phyloP scores from a whole-genome alignment of 257 asterid genomes.

The Solanum raphanifolium region DNA sequence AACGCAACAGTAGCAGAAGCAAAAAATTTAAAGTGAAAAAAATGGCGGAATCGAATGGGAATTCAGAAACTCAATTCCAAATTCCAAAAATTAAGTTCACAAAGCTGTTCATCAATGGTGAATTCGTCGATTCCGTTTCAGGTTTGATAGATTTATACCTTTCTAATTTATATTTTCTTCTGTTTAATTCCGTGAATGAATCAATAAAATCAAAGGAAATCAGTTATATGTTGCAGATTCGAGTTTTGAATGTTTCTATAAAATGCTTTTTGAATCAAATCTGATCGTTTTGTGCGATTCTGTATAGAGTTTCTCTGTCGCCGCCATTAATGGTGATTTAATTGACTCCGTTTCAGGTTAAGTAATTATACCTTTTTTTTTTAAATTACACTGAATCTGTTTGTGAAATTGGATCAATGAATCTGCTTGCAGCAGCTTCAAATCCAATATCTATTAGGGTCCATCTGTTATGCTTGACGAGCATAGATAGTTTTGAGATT shows the following conservation, averaged over 20 bases:
- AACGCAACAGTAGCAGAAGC: background rate
- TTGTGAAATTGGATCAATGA: background rate
- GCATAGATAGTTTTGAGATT: background rate
- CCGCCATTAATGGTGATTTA: background rate
- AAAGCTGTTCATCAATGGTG: slow-evolving; percentile 29
- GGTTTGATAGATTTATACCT: background rate
- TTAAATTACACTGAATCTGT: background rate
- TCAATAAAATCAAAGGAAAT: background rate
- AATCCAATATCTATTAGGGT: background rate
- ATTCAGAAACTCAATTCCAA: background rate
- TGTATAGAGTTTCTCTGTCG: background rate
- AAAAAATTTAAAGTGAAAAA: background rate
- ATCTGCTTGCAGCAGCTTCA: background rate
- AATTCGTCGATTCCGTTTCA: slow-evolving; percentile 27
- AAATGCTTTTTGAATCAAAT: background rate
- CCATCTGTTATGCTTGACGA: background rate
- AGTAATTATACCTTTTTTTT: background rate
- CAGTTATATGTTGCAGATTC: background rate
- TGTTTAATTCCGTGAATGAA: background rate
- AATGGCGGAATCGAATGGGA: slow-evolving; percentile 5
- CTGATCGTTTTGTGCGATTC: background rate
- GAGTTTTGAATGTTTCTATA: background rate
- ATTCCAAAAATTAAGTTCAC: slow-evolving; percentile 24
- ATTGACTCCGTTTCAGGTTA: background rate
- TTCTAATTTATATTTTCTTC: background rate